These are phyloP conservation scores for Cercospora janseana DNA, from an alignment of 2,329 filamentous ascomycete genomes.

Conservation along the genomic window DNA sequence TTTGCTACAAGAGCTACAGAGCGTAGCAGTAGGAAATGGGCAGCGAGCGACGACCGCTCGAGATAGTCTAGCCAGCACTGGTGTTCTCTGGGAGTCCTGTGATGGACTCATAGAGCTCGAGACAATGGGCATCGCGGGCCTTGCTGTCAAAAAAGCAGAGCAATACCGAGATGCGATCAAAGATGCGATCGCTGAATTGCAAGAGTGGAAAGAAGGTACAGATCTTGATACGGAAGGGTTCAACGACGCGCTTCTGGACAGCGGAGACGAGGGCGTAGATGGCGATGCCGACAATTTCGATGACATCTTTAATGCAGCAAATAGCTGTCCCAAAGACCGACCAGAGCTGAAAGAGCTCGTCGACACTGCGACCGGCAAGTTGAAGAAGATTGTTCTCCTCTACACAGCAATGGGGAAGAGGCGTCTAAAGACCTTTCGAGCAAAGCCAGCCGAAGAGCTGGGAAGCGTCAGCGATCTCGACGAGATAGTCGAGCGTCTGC, in stretches of 20 bases:
- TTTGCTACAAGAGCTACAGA: slow-evolving; percentile 60
- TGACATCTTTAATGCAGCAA: slow-evolving; percentile 63
- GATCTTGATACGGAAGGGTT: slow-evolving; percentile 45
- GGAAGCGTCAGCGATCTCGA: slow-evolving; percentile 48
- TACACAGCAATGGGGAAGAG: slow-evolving; percentile 70
- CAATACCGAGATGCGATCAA: slow-evolving; percentile 72
- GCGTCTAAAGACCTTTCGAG: slow-evolving; percentile 53
- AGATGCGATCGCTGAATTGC: slow-evolving; percentile 81
- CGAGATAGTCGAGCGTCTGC: slow-evolving; percentile 56
- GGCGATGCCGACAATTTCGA: slow-evolving; percentile 57
- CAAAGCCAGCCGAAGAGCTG: slow-evolving; percentile 17
- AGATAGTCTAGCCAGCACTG: slow-evolving; percentile 63
- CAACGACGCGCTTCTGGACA: slow-evolving; percentile 39
- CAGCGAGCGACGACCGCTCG: slow-evolving; percentile 27
- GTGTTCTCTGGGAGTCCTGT: slow-evolving; percentile 79
- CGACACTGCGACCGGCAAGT: slow-evolving; percentile 60
- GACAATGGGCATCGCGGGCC: slow-evolving; percentile 64
- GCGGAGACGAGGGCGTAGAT: slow-evolving; percentile 42
- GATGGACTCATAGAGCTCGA: slow-evolving; percentile 67
- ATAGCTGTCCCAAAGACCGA: slow-evolving; percentile 63
- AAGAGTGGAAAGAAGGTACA: slow-evolving; percentile 75
- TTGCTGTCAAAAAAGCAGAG: slow-evolving; percentile 69
- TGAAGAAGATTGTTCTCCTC: slow-evolving; percentile 66
- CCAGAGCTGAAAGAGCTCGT: slow-evolving; percentile 66
- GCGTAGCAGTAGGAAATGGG: slow-evolving; percentile 50